A percentile compares a stretch with the other conserved stretches of the same genome.
phyloP scores from a whole-genome alignment of 169 alveolate species.

The Eimeria maxima region DNA sequence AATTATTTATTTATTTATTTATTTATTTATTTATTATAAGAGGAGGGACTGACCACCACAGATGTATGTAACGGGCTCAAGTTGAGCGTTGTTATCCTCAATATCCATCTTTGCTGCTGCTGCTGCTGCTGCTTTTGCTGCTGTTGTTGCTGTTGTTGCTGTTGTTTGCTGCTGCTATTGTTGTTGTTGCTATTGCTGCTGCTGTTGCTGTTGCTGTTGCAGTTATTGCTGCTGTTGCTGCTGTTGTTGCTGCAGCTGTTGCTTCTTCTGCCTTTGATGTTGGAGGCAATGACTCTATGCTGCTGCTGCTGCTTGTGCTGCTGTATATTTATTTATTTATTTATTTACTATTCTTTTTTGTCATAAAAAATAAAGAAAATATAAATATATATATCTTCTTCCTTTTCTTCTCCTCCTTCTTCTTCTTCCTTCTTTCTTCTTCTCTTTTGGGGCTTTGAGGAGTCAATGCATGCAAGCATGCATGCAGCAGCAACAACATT shows the following conservation, averaged over 20 bases:
- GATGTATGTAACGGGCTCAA: slow-evolving; percentile 77
- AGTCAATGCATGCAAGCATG: neutral
- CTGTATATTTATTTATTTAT: neutral
- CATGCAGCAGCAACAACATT: neutral
- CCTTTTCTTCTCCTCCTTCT: neutral
- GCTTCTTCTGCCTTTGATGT: neutral
- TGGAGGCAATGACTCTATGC: neutral
- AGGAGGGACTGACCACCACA: slow-evolving; percentile 80
- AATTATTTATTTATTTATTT: no score
- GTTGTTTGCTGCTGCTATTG: no score
- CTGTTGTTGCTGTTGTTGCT: no score
- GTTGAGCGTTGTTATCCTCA: slow-evolving; percentile 63
- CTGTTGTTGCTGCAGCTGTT: neutral
- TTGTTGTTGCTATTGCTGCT: no score
- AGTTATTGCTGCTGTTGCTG: neutral
- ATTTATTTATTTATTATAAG: no score
- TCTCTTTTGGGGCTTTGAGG: neutral
- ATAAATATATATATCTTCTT: neutral
- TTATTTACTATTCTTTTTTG: neutral
- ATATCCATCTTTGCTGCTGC: slow-evolving; percentile 1
- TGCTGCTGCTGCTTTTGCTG: no score
- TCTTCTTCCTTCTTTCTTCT: neutral
- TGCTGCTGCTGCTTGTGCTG: no score
- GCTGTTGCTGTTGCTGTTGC: slow-evolving; percentile 1
- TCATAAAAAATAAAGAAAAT: neutral